Conservation (phyloP, 257 asterid genomes). For the Plantago major region DNA sequence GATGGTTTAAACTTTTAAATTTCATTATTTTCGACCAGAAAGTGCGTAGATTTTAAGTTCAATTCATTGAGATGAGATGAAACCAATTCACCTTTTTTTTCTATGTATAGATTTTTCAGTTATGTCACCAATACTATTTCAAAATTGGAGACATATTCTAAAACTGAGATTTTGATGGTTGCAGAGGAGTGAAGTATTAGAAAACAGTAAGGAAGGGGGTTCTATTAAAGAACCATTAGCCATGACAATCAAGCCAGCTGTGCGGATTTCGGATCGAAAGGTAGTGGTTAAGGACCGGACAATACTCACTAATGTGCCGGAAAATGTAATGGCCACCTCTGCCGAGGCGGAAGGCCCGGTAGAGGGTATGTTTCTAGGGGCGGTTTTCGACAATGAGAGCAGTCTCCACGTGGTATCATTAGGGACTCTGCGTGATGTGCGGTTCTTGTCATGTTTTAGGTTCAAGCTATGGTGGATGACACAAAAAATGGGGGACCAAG, state of each 20-base stretch:
- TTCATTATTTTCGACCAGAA: too few species aligned
- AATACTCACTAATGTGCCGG: constrained; percentile 40
- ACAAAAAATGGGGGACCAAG: constrained; percentile 75
- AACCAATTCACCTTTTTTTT: not conserved
- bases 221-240: not conserved
- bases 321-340: constrained; percentile 43
- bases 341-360: constrained; percentile 36
- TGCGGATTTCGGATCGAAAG: constrained; percentile 38
- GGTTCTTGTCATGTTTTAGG: constrained; percentile 76
- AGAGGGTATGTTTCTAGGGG: constrained; percentile 45
- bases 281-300: constrained; percentile 44
- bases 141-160: not conserved
- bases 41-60: too few species aligned
- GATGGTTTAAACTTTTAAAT: too few species aligned
- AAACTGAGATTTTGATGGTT: not conserved
- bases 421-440: constrained; percentile 47
- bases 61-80: too few species aligned
- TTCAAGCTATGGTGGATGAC: constrained; percentile 97
- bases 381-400: constrained; percentile 32
- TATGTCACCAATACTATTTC: not conserved
- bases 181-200: constrained; percentile 23
- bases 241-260: constrained; percentile 49
- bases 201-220: not conserved
- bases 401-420: constrained; percentile 39
- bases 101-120: not conserved